phyloP scores from a whole-genome alignment of 306 rosid genomes.

The Castanea crenata region DNA sequence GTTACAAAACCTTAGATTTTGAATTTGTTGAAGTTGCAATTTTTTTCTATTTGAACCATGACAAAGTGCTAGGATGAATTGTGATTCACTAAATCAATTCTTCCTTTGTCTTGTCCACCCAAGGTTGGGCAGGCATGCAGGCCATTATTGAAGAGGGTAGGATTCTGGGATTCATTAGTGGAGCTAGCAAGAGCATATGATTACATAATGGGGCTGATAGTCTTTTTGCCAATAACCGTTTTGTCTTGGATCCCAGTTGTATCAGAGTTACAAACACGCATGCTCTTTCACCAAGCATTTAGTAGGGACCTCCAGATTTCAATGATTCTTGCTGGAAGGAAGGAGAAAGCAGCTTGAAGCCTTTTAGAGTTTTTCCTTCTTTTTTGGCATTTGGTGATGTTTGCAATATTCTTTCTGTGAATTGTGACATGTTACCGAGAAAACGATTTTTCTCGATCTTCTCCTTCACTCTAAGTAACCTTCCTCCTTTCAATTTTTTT shows the following conservation, averaged over 20 bases:
- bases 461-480: too few species aligned
- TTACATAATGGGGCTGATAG: constrained; percentile 69
- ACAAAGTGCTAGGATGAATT: not conserved
- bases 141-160: constrained; percentile 48
- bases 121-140: constrained; percentile 85
- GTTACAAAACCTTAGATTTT: not conserved
- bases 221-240: constrained; percentile 78
- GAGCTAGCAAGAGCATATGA: constrained; percentile 89
- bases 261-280: constrained; percentile 84
- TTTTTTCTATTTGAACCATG: not conserved
- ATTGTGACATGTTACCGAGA: too few species aligned
- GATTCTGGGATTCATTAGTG: constrained; percentile 74
- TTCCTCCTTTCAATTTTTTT: too few species aligned
- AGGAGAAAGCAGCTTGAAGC: constrained; percentile 28
- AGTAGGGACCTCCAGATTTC: constrained; percentile 95
- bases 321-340: constrained; percentile 81
- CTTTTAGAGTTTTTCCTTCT: too few species aligned
- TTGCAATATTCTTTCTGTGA: too few species aligned
- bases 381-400: too few species aligned
- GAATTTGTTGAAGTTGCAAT: not conserved
- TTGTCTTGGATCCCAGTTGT: constrained; percentile 92
- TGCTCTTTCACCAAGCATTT: constrained; percentile 93
- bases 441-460: too few species aligned
- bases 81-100: not conserved
- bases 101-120: not conserved